Evolutionary conservation across 768 basidiomycete genomes (phyloP), one percentile per base, ranked within the genome.

Genomic region (Boletus sp.): DNA sequence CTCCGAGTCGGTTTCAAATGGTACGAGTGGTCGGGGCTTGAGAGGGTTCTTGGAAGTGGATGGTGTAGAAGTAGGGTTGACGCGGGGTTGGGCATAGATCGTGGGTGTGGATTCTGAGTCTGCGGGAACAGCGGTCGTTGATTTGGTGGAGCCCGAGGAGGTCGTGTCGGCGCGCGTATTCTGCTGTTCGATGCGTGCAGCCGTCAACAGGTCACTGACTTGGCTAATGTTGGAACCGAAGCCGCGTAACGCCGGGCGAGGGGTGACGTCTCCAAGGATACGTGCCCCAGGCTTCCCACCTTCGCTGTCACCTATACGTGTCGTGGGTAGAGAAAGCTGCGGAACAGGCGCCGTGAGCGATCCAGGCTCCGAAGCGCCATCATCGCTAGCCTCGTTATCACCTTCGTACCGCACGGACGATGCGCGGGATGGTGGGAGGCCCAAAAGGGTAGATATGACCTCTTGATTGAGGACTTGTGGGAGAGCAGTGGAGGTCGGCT

Each of bases 381-480:
- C 67, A 33, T 66, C 64, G 29, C 72, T 66, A 46, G 64, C 56
- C 62, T 84, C 83, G 52, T 83, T 83, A 53, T 84, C 83, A 8
- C 81, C 83, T 64, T 84, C 83, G 27, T 80, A 72, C 72, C 81
- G 51, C 65, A 77, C 39, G 73, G 69, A 69, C 17, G 72, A 73
- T 46, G 72, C 65, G 33, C 74, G 70, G 8, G 71, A 73, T 6
- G 72, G 70, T 2, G 73, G 70, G 38, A 85, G 72, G 5, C 87
- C 86, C 3, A 88, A 74, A 9, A 90, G 76, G 4, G 79, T 75
- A 2, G 81, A 81, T 35, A 88, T 82, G 37, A 89, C 87, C 51
- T 87, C 82, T 64, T 86, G 83, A 48, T 82, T 84, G 42, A 90
- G 79, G 19, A 89, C 78, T 64, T 88, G 86, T 0, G 87, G 86